Conservation (phyloP, 2,329 filamentous ascomycete species). For the Phialocephala sp. region DNA sequence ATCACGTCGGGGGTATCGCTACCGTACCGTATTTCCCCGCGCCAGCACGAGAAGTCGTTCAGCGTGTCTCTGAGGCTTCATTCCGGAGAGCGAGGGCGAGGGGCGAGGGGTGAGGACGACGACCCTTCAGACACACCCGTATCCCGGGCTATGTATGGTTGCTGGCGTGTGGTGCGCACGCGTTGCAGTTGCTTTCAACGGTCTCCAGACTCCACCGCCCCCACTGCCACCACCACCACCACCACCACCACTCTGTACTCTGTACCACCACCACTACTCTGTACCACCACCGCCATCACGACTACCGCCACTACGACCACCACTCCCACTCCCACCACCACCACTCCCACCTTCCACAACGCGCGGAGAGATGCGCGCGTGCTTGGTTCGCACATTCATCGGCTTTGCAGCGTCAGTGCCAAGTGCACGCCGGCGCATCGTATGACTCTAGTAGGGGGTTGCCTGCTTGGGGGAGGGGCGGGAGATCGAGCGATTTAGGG, state of each 20-base stretch:
- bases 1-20: conserved; percentile 5
- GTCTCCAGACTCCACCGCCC: conserved; percentile 10
- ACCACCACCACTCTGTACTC: background rate
- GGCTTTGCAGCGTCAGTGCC: background rate
- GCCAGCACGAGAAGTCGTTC: background rate
- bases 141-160: conserved; percentile 6
- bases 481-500: conserved; percentile 7
- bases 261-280: too few relatives aligned
- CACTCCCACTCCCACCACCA: too few relatives aligned
- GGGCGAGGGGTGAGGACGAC: too few relatives aligned
- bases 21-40: background rate
- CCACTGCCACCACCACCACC: too few relatives aligned
- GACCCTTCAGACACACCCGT: background rate
- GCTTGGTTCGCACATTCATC: background rate
- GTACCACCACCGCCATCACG: too few relatives aligned
- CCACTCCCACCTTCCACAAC: background rate
- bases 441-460: background rate
- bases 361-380: background rate
- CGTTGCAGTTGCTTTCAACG: conserved; percentile 12
- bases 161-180: background rate
- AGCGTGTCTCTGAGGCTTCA: background rate
- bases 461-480: background rate
- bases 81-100: too few relatives aligned
- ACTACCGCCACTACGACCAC: too few relatives aligned
- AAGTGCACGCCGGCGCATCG: background rate